Conservation (phyloP, 805 yeast species). For the Zygoascus biomembranicola region DNA sequence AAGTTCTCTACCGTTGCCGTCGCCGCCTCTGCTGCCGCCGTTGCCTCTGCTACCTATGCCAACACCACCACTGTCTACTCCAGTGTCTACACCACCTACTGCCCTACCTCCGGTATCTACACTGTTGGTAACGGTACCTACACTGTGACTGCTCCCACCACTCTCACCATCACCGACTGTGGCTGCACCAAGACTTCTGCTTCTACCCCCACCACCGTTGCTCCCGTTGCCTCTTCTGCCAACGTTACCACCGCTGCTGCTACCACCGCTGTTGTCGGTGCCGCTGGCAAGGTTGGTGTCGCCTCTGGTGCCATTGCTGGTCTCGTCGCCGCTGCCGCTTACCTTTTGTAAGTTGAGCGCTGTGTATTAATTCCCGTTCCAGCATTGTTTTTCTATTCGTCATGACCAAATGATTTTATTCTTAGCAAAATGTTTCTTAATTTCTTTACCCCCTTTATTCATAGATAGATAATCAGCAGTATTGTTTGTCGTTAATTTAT, state of each 20-base stretch:
- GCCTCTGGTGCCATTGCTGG: slow-evolving; percentile 41
- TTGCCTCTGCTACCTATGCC: slow-evolving; percentile 28
- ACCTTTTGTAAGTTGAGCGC: slow-evolving; percentile 33
- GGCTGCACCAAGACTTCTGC: slow-evolving; percentile 19
- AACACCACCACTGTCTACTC: slow-evolving; percentile 25
- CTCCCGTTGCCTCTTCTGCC: slow-evolving; percentile 14
- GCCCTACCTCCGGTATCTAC: slow-evolving; percentile 65
- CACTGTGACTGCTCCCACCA: slow-evolving; percentile 21
- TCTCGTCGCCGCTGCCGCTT: slow-evolving; percentile 43
- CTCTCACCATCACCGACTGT: slow-evolving; percentile 4
- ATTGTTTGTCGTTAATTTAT: slow-evolving; percentile 2
- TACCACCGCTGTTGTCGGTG: slow-evolving; percentile 28
- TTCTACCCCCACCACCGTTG: slow-evolving; percentile 9
- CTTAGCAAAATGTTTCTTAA: not conserved
- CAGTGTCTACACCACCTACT: slow-evolving; percentile 45
- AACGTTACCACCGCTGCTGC: slow-evolving; percentile 17
- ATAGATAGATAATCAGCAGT: slow-evolving; percentile 4
- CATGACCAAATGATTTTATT: not conserved
- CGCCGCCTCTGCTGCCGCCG: slow-evolving; percentile 20
- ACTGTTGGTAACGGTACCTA: slow-evolving; percentile 20
- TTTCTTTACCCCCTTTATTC: not conserved
- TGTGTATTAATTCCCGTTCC: not conserved
- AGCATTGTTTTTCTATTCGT: not conserved
- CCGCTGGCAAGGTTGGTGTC: slow-evolving; percentile 19
- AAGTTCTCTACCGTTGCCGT: slow-evolving; percentile 16